These are phyloP conservation scores for Moesziomyces antarcticus DNA, from an alignment of 1,284 basidiomycete genomes.

Conservation along the genomic window DNA sequence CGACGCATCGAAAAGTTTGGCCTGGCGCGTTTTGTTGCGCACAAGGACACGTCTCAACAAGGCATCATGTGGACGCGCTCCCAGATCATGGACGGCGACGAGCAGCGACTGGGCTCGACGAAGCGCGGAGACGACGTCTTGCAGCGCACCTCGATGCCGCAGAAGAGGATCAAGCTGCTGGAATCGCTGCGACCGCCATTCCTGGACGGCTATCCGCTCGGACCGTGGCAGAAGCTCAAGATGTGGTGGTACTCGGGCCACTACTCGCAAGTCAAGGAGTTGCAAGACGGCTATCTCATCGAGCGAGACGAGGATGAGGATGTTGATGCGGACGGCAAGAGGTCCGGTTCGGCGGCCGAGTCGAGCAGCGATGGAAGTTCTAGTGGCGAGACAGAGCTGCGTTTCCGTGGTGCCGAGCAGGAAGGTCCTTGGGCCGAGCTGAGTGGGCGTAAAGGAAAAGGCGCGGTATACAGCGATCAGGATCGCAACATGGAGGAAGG, in stretches of 20 bases:
- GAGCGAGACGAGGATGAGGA: conserved; percentile 45
- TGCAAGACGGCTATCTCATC: conserved; percentile 46
- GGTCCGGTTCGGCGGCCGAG: background rate
- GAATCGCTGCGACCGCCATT: conserved; percentile 64
- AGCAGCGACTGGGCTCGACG: background rate
- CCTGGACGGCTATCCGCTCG: conserved; percentile 62
- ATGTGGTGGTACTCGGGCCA: conserved; percentile 55
- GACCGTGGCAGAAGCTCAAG: conserved; percentile 56
- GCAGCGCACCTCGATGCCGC: conserved; percentile 32
- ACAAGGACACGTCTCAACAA: conserved; percentile 61
- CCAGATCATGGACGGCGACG: conserved; percentile 10
- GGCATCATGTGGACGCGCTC: conserved; percentile 55
- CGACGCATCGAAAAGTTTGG: conserved; percentile 66
- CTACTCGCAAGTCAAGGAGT: conserved; percentile 44
- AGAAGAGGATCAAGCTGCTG: conserved; percentile 50
- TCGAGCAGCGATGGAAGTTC: background rate
- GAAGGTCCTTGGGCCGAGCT: conserved; percentile 47
- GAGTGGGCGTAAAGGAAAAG: conserved; percentile 31
- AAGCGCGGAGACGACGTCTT: conserved; percentile 18
- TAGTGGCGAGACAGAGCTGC: background rate
- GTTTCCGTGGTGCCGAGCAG: conserved; percentile 41
- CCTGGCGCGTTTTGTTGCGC: conserved; percentile 62
- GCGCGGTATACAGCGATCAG: conserved; percentile 42
- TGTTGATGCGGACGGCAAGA: background rate
- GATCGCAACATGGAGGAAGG: conserved; percentile 44